Percentiles rank a stretch among this genome's conserved stretches.
These are phyloP conservation scores for Lachnellula arida DNA, from an alignment of 2,329 filamentous ascomycete species.

Conservation along the genomic window DNA sequence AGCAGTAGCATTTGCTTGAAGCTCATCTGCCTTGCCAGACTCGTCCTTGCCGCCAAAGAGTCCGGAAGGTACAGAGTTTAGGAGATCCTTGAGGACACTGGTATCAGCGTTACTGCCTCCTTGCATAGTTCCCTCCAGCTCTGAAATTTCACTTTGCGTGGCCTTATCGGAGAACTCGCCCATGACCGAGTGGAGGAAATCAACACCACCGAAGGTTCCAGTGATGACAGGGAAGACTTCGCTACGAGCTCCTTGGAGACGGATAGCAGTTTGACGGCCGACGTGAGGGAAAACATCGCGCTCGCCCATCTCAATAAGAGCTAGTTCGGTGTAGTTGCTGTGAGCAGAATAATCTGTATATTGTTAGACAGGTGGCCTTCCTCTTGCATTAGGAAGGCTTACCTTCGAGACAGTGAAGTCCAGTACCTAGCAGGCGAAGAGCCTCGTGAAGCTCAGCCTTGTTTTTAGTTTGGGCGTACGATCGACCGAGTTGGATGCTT, in stretches of 20 bases:
- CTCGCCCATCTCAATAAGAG: slow-evolving; percentile 82
- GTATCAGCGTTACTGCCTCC: slow-evolving; percentile 60
- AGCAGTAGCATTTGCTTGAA: slow-evolving; percentile 69
- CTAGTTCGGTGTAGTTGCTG: slow-evolving; percentile 88
- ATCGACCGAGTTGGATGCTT: slow-evolving; percentile 75
- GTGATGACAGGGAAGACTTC: slow-evolving; percentile 79
- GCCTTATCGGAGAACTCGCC: slow-evolving; percentile 81
- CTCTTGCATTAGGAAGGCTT: slow-evolving; percentile 1
- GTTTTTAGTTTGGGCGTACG: slow-evolving; percentile 60
- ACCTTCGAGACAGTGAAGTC: slow-evolving; percentile 77
- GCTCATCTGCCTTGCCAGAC: slow-evolving; percentile 69
- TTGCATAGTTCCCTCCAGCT: slow-evolving; percentile 78
- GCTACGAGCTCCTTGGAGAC: slow-evolving; percentile 60
- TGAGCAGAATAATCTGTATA: slow-evolving; percentile 75
- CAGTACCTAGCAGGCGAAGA: slow-evolving; percentile 79
- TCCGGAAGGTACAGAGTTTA: slow-evolving; percentile 76
- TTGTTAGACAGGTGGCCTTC: slow-evolving; percentile 4
- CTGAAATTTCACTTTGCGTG: slow-evolving; percentile 84
- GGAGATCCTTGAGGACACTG: slow-evolving; percentile 70
- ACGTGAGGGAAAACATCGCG: slow-evolving; percentile 80
- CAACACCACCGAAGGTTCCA: slow-evolving; percentile 90
- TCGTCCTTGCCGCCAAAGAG: slow-evolving; percentile 74
- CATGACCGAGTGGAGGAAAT: slow-evolving; percentile 86
- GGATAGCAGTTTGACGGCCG: slow-evolving; percentile 66
- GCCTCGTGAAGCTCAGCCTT: slow-evolving; percentile 83